Evolutionary conservation across 495 filamentous ascomycete species (phyloP).

Genomic region (Massariosphaeria phaeospora): DNA sequence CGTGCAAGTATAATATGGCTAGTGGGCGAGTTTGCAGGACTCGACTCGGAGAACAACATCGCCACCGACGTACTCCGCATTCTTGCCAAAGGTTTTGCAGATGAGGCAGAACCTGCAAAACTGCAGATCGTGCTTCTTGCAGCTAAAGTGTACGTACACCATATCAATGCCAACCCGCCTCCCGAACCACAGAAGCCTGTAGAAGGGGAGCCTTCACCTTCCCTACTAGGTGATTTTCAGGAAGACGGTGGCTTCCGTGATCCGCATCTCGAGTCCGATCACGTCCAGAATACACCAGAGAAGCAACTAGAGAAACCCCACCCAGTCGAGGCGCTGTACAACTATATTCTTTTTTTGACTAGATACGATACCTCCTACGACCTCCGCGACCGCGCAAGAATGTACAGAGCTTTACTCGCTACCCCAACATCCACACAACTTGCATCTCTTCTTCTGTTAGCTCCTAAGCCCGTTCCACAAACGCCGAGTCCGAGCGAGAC

Average conservation of each 20-base stretch:
- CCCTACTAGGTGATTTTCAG: slow-evolving; percentile 31
- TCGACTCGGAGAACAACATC: slow-evolving; percentile 75
- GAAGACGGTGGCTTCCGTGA: slow-evolving; percentile 36
- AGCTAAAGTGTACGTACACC: slow-evolving; percentile 89
- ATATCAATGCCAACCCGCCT: slow-evolving; percentile 57
- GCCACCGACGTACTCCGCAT: slow-evolving; percentile 91
- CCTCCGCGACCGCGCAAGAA: slow-evolving; percentile 79
- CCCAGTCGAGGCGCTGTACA: slow-evolving; percentile 71
- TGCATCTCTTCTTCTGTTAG: slow-evolving; percentile 81
- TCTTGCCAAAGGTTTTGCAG: slow-evolving; percentile 73
- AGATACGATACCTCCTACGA: slow-evolving; percentile 94
- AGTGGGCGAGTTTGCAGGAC: slow-evolving; percentile 84
- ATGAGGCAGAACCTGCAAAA: slow-evolving; percentile 80
- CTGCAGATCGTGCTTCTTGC: slow-evolving; percentile 86
- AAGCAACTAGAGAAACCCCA: slow-evolving; percentile 50
- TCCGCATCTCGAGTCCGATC: slow-evolving; percentile 17
- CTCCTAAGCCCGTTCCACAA: slow-evolving; percentile 89
- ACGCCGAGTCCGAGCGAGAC: slow-evolving; percentile 77
- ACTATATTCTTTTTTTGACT: slow-evolving; percentile 75
- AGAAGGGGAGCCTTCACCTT: slow-evolving; percentile 23
- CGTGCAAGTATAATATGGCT: slow-evolving; percentile 95
- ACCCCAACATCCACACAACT: slow-evolving; percentile 72
- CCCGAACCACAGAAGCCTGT: slow-evolving; percentile 20
- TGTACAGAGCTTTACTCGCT: slow-evolving; percentile 79
- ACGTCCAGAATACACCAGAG: slow-evolving; percentile 21